Conservation (phyloP, 1,284 basidiomycete species). For the Cryptococcus wingfieldii region DNA sequence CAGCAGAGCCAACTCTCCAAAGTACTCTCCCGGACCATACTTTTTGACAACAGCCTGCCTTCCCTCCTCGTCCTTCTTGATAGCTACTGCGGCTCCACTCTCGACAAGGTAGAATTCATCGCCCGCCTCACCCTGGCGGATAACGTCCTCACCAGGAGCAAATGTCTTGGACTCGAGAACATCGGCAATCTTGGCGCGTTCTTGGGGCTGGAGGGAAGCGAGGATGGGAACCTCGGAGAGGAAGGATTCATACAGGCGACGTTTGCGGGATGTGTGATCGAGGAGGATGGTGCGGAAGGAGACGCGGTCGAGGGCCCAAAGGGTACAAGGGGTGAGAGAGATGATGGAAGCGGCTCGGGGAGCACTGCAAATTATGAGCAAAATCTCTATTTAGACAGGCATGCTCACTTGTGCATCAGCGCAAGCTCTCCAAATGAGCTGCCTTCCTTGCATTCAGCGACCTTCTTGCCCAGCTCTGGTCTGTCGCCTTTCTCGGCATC, state of each 20-base stretch:
- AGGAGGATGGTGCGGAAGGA: conserved; percentile 98
- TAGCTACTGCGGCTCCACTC: conserved; percentile 82
- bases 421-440: conserved; percentile 94
- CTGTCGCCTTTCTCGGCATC: conserved; percentile 58
- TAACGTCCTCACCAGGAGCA: conserved; percentile 76
- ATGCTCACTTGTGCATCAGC: conserved; percentile 78
- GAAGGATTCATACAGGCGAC: conserved; percentile 95
- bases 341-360: conserved; percentile 91
- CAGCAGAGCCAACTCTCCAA: conserved; percentile 86
- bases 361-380: conserved; percentile 51
- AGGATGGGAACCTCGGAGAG: conserved; percentile 86
- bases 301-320: conserved; percentile 95
- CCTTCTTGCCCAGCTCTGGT: conserved; percentile 61
- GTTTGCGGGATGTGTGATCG: conserved; percentile 73
- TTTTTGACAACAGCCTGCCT: conserved; percentile 68
- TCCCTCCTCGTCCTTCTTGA: conserved; percentile 66
- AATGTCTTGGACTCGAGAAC: conserved; percentile 82
- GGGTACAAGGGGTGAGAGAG: conserved; percentile 72
- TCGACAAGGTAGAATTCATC: conserved; percentile 98
- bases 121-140: conserved; percentile 87
- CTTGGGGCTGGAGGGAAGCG: conserved; percentile 74
- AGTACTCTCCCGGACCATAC: conserved; percentile 89
- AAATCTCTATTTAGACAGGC: neutral
- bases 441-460: conserved; percentile 78
- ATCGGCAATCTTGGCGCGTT: conserved; percentile 95